Percentiles rank a stretch among this genome's conserved stretches.
Conservation (phyloP, 2,329 filamentous ascomycete species). For the Monosporascus sp. region DNA sequence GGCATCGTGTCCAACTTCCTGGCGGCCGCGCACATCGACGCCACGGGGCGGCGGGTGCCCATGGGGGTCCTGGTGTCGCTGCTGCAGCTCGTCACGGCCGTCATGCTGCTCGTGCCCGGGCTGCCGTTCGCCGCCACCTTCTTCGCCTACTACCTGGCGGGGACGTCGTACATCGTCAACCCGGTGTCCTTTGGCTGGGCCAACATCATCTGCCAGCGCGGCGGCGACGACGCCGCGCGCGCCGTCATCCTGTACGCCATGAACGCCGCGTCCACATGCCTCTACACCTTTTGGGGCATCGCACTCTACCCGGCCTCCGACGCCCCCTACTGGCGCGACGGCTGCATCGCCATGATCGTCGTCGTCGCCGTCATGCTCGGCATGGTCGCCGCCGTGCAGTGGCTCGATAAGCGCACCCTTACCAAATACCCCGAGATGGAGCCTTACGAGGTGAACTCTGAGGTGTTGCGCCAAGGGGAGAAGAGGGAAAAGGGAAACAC, state of each 20-base stretch:
- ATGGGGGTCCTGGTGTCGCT: slow-evolving; percentile 12
- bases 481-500: too few relatives aligned
- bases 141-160: slow-evolving; percentile 17
- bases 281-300: slow-evolving; percentile 43
- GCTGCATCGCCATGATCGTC: slow-evolving; percentile 27
- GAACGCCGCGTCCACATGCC: slow-evolving; percentile 30
- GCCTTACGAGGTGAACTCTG: too few relatives aligned
- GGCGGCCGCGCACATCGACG: slow-evolving; percentile 14
- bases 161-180: slow-evolving; percentile 14
- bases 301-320: slow-evolving; percentile 36
- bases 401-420: slow-evolving; percentile 7
- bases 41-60: slow-evolving; percentile 12
- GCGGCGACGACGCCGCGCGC: slow-evolving; percentile 24
- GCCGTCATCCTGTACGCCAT: slow-evolving; percentile 18
- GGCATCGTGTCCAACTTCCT: slow-evolving; percentile 23
- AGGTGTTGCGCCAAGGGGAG: too few relatives aligned
- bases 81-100: slow-evolving; percentile 12
- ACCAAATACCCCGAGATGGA: background rate
- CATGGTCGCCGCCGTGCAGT: slow-evolving; percentile 7
- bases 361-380: slow-evolving; percentile 7
- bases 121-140: slow-evolving; percentile 11
- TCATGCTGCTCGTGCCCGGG: slow-evolving; percentile 12
- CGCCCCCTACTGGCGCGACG: slow-evolving; percentile 37
- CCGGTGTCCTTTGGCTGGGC: slow-evolving; percentile 20
- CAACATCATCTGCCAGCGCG: slow-evolving; percentile 18